These are phyloP conservation scores for Salicornia ramosissima DNA, from an alignment of 148 eudicot species.

Conservation along the genomic window DNA sequence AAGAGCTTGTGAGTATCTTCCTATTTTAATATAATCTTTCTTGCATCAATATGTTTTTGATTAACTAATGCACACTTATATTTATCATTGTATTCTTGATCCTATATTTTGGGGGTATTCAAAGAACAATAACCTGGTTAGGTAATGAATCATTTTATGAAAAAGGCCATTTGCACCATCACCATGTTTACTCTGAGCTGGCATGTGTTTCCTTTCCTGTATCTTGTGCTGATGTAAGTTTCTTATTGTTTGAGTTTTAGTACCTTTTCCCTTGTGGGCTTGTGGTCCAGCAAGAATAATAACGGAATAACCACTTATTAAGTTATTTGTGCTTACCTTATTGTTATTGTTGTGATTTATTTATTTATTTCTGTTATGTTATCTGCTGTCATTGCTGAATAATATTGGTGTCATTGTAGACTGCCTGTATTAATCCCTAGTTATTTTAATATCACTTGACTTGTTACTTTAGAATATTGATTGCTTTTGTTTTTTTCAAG, in stretches of 20 bases:
- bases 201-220: too few relatives aligned
- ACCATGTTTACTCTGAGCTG: too few relatives aligned
- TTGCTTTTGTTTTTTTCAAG: constrained; percentile 30
- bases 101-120: not conserved
- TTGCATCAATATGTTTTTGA: not conserved
- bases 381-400: not conserved
- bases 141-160: not conserved
- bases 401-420: not conserved
- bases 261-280: too few relatives aligned
- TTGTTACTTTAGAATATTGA: constrained; percentile 3
- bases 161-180: not conserved
- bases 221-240: too few relatives aligned
- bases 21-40: constrained; percentile 2
- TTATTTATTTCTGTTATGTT: not conserved
- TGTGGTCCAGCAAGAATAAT: too few relatives aligned
- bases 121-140: not conserved
- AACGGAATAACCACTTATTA: too few relatives aligned
- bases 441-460: not conserved
- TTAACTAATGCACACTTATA: not conserved
- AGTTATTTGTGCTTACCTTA: too few relatives aligned
- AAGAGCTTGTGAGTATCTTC: constrained; percentile 72
- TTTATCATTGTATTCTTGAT: not conserved
- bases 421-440: too few relatives aligned
- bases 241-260: too few relatives aligned
- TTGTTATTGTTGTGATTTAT: not conserved